phyloP scores from a whole-genome alignment of 495 filamentous ascomycete genomes.

The Rusavskia elegans region DNA sequence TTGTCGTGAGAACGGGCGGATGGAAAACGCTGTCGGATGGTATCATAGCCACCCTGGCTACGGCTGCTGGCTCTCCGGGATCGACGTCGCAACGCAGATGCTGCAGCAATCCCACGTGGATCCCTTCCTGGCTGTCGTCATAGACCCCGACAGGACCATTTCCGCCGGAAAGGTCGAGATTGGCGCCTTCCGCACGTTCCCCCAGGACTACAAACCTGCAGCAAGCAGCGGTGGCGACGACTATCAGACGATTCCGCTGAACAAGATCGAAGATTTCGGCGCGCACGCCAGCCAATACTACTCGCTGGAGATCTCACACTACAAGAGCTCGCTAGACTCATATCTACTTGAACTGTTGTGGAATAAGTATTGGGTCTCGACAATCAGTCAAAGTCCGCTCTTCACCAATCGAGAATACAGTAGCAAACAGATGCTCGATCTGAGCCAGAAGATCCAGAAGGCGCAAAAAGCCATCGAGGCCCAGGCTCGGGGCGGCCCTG shows the following conservation, averaged over 20 bases:
- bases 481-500: slow-evolving; percentile 18
- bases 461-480: slow-evolving; percentile 31
- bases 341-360: slow-evolving; percentile 77
- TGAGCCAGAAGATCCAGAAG: slow-evolving; percentile 62
- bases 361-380: slow-evolving; percentile 99
- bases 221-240: slow-evolving; percentile 33
- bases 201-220: slow-evolving; percentile 50
- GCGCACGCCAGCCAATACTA: slow-evolving; percentile 86
- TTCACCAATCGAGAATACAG: slow-evolving; percentile 87
- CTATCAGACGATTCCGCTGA: slow-evolving; percentile 66
- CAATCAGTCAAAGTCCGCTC: slow-evolving; percentile 86
- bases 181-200: slow-evolving; percentile 87
- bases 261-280: slow-evolving; percentile 91
- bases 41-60: slow-evolving; percentile 98
- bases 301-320: slow-evolving; percentile 75
- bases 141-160: slow-evolving; percentile 94
- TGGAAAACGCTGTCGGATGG: slow-evolving; percentile 93
- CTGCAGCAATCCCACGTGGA: slow-evolving; percentile 70
- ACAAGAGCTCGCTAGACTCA: slow-evolving; percentile 78
- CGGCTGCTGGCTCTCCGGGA: slow-evolving; percentile 94
- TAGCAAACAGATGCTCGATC: slow-evolving; percentile 81
- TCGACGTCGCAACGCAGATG: slow-evolving; percentile 79
- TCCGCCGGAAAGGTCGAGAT: slow-evolving; percentile 93
- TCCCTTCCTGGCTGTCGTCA: slow-evolving; percentile 90
- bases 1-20: slow-evolving; percentile 56